Base-by-base conservation (phyloP, 805 yeast genomes). In the Middelhovenomyces tepae region DNA sequence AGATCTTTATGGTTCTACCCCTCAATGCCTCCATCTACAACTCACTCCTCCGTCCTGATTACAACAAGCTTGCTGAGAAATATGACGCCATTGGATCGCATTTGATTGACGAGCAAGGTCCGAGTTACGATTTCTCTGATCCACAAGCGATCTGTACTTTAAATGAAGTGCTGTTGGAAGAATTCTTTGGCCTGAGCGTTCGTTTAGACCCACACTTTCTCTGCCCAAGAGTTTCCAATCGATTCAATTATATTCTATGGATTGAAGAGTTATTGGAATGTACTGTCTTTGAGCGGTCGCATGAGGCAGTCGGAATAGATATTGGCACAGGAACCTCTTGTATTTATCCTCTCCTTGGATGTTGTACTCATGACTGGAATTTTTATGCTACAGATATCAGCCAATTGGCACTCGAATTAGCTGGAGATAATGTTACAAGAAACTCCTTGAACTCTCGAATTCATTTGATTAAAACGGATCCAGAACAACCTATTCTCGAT, bases 251-350 rank as follows among this genome's bases (percentile, higher is more conserved):
- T 29, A 33, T 53, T 3, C 25, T 39, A 5, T 54, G 58, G 59
- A 35, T 53, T 3, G 32, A 43, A 20, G 43, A 43, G 7, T n/a
- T 21, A 32, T 51, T 7, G 32, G 48, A n/a, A 5, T 39, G 27
- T 25, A 32, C 33, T 7, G 45, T 5, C 15, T 3, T 27, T 13
- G 25, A 10, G 6, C 8, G 17, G 19, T 11, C 25, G 25, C 16
- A 8, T 9, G 8, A n/a, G n/a, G n/a, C n/a, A n/a, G n/a, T n/a
- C n/a, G n/a, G 5, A 6, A 16, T 35, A 11, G 73, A 69, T 39
- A 53, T 68, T 11, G 77, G 77, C 1, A 64, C 71, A 0, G 75
- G 77, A 1, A 63, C 65, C 15, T 53, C 63, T 25, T 66, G 66
- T 3, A 63, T 71, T 1, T 71, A 70, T 44, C 64, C 73, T 2